phyloP scores from a whole-genome alignment of 805 yeast species.

The Candida piceae region DNA sequence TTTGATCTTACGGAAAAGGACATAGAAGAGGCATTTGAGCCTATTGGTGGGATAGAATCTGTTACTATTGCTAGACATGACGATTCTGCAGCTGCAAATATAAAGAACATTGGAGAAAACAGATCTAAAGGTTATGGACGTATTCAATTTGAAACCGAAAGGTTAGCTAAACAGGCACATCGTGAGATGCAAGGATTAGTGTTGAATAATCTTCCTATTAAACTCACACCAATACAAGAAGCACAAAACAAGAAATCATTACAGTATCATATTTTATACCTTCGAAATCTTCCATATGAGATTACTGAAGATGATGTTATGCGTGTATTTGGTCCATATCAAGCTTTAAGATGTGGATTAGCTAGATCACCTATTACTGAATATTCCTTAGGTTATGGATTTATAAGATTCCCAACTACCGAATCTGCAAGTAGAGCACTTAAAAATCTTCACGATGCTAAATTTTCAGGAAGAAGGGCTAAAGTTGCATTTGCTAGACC shows the following conservation, averaged over 20 bases:
- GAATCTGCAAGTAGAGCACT: slow-evolving; percentile 45
- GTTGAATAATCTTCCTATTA: slow-evolving; percentile 24
- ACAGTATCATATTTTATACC: slow-evolving; percentile 21
- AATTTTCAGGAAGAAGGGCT: slow-evolving; percentile 43
- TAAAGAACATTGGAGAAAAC: background rate
- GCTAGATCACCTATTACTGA: slow-evolving; percentile 25
- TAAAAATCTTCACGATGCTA: slow-evolving; percentile 34
- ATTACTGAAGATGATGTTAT: slow-evolving; percentile 22
- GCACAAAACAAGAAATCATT: slow-evolving; percentile 1
- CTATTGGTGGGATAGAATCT: slow-evolving; percentile 20
- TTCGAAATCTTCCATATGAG: slow-evolving; percentile 26
- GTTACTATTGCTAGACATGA: slow-evolving; percentile 12
- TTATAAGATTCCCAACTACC: slow-evolving; percentile 46
- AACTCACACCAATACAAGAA: slow-evolving; percentile 15
- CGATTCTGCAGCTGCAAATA: background rate
- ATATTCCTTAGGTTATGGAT: slow-evolving; percentile 49
- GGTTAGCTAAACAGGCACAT: slow-evolving; percentile 21
- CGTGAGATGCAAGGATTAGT: slow-evolving; percentile 30
- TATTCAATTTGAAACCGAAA: slow-evolving; percentile 18
- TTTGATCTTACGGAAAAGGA: slow-evolving; percentile 20
- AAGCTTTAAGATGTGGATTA: slow-evolving; percentile 26
- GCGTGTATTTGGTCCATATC: slow-evolving; percentile 20
- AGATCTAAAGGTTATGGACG: slow-evolving; percentile 23
- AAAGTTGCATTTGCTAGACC: slow-evolving; percentile 25
- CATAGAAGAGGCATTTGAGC: slow-evolving; percentile 20